Base-by-base conservation (phyloP, 2,329 filamentous ascomycete genomes). In the Monilinia aucupariae region DNA sequence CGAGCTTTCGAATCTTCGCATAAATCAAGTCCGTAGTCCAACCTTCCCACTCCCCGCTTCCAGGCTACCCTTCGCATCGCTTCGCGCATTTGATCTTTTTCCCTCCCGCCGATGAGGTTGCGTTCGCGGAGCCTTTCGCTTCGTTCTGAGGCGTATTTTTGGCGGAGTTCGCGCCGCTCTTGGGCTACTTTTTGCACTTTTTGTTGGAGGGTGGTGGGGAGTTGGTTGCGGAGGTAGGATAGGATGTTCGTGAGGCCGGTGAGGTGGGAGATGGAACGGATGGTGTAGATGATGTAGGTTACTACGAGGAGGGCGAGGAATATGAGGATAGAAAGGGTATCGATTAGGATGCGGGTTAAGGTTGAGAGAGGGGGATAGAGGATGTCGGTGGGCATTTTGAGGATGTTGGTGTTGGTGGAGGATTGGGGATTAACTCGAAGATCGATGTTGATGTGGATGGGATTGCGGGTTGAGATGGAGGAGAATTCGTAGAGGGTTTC, bases 11-110 rank as follows among this genome's bases (percentile, higher is more conserved):
- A 32, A 17, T 50, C 60, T 43, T 62, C 51, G 13, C 13, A 6
- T 15, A 62, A 41, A 50, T 62, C 52, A 43, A 25, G 58, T 0
- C 60, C 60, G 43, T 58, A 62, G 32, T 62, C 60, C 60, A 62
- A 58, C 10, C 41, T 58, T 13, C 60, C 60, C 1, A 62, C 34
- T 12, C 60, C 41, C 13, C 60, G 56, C 34, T 62, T 62, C 60
- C 60, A 62, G 2, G 43, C 60, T 1, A 62, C 45, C 20, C 45
- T 48, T 30, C 52, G 22, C 45, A 58, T 41, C 6, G 60, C 60
- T 25, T 62, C 60, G 2, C 54, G n/a, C 13, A 62, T 58, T 15
- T 62, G 60, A 4, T 34, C 51, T 20, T n/a, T 49, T n/a, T 58
- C 60, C 32, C 48, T 55, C 22, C 37, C 54, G 0, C 60, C 60